Base-by-base conservation (phyloP, 768 basidiomycete species). In the Calvatia gigantea region DNA sequence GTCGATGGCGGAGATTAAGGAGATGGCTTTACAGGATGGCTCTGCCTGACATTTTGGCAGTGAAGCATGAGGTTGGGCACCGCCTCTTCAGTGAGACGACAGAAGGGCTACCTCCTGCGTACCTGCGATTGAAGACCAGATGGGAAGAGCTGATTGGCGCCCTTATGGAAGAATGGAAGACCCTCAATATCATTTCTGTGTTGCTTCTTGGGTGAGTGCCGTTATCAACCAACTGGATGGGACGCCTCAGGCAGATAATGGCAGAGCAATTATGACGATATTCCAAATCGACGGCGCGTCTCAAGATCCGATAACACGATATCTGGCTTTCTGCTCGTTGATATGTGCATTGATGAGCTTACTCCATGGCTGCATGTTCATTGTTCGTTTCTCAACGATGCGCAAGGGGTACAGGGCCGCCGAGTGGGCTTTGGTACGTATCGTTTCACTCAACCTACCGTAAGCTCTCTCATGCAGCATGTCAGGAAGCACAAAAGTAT, bases 371-470 rank as follows among this genome's bases (percentile, higher is more conserved):
- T 83, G 84, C 60, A 70, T 83, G 31, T 85, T 79, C 62, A 85
- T 83, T 19, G 68, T 85, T 23, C 75, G 82, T n/a, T 86, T 86
- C 56, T 79, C 77, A 4, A 79, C 74, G 0, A 86, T 86, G 85
- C 73, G 77, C n/a, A 81, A 74, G 57, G 81, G 84, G 72, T 72
- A 79, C 62, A 81, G 78, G 59, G 85, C 84, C 6, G 78, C 78
- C 4, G 74, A 78, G 44, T 86, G 83, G 81, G 82, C 84, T 1
- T 74, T 82, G 64, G 82, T 82, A 59, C 1, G 60, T 59, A n/a
- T n/a, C 19, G 2, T 9, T 32, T n/a, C n/a, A n/a, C n/a, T n/a
- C n/a, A n/a, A n/a, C n/a, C n/a, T n/a, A n/a, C n/a, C n/a, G n/a
- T n/a, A n/a, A n/a, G n/a, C n/a, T n/a, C n/a, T n/a, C n/a, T n/a